Conservation (phyloP, 257 asterid species). For the Cruciata laevipes region DNA sequence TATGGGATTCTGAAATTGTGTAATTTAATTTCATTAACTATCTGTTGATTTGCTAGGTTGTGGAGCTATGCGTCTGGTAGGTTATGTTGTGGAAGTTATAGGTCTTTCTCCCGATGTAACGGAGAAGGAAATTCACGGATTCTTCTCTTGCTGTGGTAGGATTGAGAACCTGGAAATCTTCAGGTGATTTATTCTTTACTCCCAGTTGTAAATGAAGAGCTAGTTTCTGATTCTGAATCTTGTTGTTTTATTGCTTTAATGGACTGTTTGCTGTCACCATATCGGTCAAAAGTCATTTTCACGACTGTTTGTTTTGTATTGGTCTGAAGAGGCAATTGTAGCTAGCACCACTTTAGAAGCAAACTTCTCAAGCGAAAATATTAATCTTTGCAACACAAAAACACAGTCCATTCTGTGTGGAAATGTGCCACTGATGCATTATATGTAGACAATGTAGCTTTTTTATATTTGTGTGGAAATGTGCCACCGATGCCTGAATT, state of each 20-base stretch:
- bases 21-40: no score
- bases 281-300: background rate
- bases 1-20: background rate
- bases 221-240: no score
- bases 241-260: no score
- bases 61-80: conserved; percentile 28
- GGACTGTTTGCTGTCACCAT: no score
- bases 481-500: background rate
- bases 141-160: conserved; percentile 56
- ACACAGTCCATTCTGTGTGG: background rate
- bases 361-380: background rate
- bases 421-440: conserved; percentile 5
- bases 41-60: conserved; percentile 9
- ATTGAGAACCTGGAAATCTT: conserved; percentile 34
- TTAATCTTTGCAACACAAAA: conserved; percentile 5
- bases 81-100: conserved; percentile 42
- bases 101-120: conserved; percentile 45
- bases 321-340: background rate
- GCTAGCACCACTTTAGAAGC: background rate
- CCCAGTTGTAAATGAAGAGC: background rate
- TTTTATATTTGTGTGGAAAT: background rate
- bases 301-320: background rate
- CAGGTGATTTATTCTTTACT: conserved; percentile 25
- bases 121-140: conserved; percentile 40
- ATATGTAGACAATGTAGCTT: background rate